Base-by-base conservation (phyloP, 2,329 filamentous ascomycete genomes). In the Arachnopeziza araneosa region DNA sequence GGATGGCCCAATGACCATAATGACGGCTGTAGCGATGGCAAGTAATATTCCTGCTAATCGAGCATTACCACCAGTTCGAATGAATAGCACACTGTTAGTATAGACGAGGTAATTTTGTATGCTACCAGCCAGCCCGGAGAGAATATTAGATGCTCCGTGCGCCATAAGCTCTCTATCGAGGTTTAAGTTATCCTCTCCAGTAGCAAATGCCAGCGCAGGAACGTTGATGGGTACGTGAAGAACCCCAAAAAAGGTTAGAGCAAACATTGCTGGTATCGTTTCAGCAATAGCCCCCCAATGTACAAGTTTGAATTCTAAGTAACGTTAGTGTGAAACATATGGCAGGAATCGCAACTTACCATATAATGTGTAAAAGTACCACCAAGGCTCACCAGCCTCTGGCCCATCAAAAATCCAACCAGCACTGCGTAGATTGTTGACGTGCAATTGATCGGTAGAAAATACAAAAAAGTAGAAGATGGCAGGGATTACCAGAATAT, bases 141-240 rank as follows among this genome's bases (percentile, higher is more conserved):
- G 68, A 21, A 93, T 88, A 75, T 99, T 99, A 1, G 93, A 97
- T 66, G 95, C 84, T 1, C 95, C 95, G 70, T 99, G 95, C 51
- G 96, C 86, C 70, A 93, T 91, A 23, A 99, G 80, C 73, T 99
- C 95, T 63, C 90, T 86, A 71, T 99, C 91, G 54, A 99, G 84
- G 71, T 96, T 87, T 30, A 96, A 83, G 70, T 98, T 90, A 71
- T 99, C 95, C 74, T 98, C 93, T 51, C 92, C 91, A 4, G 90
- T 91, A 32, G 91, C 92, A 54, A 96, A 88, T 0, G 91, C 95
- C 60, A 99, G 78, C 1, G 95, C 95, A 1, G 95, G 95, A 4
- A 99, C 93, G 69, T 99, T 99, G 76, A 99, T 99, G 0, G 95
- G 95, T 2, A 99, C 95, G 72, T 99, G 95, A 2, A 99, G 83